phyloP scores from a whole-genome alignment of 768 basidiomycete species.

The Tylopilus sp. region DNA sequence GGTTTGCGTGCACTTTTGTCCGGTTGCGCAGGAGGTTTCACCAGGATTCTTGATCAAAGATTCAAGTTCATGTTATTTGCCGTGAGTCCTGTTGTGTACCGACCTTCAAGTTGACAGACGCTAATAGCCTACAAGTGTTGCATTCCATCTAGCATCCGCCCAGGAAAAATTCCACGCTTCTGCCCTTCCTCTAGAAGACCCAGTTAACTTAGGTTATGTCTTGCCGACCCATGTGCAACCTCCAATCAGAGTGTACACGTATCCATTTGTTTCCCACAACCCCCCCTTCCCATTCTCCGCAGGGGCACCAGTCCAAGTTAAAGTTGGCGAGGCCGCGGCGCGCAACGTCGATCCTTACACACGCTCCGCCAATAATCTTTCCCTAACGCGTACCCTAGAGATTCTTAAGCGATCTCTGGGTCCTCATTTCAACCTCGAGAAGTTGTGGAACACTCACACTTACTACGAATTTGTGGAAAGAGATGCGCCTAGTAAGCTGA shows the following conservation, averaged over 20 bases:
- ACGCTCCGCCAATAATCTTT: slow-evolving; percentile 36
- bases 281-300: slow-evolving; percentile 39
- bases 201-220: slow-evolving; percentile 17
- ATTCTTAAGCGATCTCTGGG: slow-evolving; percentile 36
- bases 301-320: slow-evolving; percentile 28
- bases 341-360: slow-evolving; percentile 27
- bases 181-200: slow-evolving; percentile 19
- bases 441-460: slow-evolving; percentile 45
- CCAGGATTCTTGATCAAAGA: too few relatives aligned
- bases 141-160: slow-evolving; percentile 35
- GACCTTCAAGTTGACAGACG: neutral
- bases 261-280: slow-evolving; percentile 32
- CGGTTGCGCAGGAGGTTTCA: too few relatives aligned
- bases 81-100: slow-evolving; percentile 24
- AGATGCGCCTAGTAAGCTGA: slow-evolving; percentile 34
- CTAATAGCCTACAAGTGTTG: slow-evolving; percentile 24
- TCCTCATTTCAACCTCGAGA: slow-evolving; percentile 44
- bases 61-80: slow-evolving; percentile 19
- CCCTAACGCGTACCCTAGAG: slow-evolving; percentile 38
- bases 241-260: slow-evolving; percentile 33
- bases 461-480: slow-evolving; percentile 43
- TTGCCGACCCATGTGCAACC: slow-evolving; percentile 24
- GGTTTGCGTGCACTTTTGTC: too few relatives aligned
- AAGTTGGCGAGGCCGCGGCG: slow-evolving; percentile 16
- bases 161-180: slow-evolving; percentile 34